These are phyloP conservation scores for Luffa aegyptiaca DNA, from an alignment of 306 rosid genomes.

Conservation along the genomic window DNA sequence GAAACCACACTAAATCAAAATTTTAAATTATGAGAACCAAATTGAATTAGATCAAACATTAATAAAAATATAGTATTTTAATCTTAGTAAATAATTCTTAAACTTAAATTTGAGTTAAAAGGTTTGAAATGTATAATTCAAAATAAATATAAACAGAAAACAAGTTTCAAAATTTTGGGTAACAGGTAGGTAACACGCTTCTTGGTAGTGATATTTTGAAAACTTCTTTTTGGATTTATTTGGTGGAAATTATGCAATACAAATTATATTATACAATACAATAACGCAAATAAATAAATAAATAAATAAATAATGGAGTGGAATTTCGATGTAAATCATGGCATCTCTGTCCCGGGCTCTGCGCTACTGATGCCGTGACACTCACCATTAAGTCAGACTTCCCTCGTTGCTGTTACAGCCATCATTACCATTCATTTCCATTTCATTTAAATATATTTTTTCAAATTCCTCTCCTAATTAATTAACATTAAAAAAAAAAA, in stretches of 20 bases:
- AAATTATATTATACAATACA: background rate
- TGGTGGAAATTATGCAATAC: background rate
- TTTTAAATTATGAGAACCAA: background rate
- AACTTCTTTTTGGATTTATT: background rate
- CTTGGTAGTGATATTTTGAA: background rate
- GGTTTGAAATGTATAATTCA: background rate
- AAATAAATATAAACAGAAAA: background rate
- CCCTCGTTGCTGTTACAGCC: background rate
- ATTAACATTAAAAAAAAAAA: too few species aligned
- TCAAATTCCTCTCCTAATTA: background rate
- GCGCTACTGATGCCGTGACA: background rate
- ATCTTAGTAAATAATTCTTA: background rate
- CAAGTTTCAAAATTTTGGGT: background rate
- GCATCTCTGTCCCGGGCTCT: slow-evolving; percentile 1
- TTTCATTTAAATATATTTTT: background rate
- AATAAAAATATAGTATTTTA: background rate
- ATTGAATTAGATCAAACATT: too few species aligned
- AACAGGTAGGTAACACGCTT: background rate
- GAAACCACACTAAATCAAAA: too few species aligned
- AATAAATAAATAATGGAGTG: background rate
- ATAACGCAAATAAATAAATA: background rate
- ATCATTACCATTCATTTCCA: background rate
- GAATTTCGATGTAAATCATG: slow-evolving; percentile 3
- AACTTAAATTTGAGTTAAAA: background rate
- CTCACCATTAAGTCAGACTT: background rate